Conservation (phyloP, 306 rosid species). For the Calophaca sinica region DNA sequence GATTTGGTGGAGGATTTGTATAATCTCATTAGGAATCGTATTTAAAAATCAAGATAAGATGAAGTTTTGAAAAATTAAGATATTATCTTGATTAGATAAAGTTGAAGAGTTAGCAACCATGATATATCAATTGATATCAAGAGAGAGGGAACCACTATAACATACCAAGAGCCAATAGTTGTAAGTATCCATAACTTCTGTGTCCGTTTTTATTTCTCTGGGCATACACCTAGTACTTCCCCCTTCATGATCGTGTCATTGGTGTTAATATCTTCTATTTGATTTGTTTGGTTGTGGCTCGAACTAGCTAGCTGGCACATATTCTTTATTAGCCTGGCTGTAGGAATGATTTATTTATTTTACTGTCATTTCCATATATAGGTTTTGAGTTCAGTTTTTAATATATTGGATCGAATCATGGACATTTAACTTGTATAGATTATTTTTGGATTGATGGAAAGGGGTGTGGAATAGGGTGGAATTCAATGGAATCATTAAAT, state of each 20-base stretch:
- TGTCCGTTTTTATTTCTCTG: background rate
- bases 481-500: background rate
- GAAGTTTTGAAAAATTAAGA: background rate
- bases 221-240: background rate
- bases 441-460: background rate
- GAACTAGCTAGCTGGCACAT: background rate
- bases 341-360: background rate
- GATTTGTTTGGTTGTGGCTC: background rate
- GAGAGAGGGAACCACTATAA: background rate
- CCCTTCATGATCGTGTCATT: background rate
- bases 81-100: background rate
- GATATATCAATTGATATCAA: background rate
- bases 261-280: background rate
- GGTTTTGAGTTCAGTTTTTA: background rate
- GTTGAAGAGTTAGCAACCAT: background rate
- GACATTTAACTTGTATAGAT: background rate
- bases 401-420: slow-evolving; percentile 1
- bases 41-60: background rate
- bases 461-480: background rate
- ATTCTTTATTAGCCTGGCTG: background rate
- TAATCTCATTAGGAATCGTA: background rate
- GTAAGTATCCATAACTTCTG: background rate
- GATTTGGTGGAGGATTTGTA: background rate
- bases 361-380: background rate
- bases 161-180: background rate